phyloP scores from a whole-genome alignment of 202 grass and related monocot species.

The Digitaria exilis region DNA sequence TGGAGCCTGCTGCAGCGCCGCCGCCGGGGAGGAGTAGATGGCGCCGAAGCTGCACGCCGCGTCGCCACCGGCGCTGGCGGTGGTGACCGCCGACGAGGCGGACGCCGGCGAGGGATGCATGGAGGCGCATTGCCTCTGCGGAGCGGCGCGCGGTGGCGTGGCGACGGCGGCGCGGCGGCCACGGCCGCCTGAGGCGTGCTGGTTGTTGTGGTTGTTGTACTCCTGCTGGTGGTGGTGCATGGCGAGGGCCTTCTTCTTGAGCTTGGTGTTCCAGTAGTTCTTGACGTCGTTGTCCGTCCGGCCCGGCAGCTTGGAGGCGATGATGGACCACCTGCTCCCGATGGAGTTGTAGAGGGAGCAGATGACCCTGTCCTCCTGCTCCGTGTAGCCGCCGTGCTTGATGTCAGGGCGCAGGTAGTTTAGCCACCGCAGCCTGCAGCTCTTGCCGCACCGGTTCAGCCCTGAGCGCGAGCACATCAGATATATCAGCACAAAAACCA shows the following conservation, averaged over 20 bases:
- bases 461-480: slow-evolving; percentile 20
- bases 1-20: slow-evolving; percentile 3
- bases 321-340: slow-evolving; percentile 78
- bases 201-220: background rate
- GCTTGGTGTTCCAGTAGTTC: slow-evolving; percentile 92
- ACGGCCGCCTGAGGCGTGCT: background rate
- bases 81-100: slow-evolving; percentile 45
- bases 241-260: slow-evolving; percentile 60
- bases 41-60: slow-evolving; percentile 47
- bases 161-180: background rate
- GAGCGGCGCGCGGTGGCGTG: background rate
- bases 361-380: slow-evolving; percentile 78
- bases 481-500: too few relatives aligned
- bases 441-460: slow-evolving; percentile 91
- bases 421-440: slow-evolving; percentile 92
- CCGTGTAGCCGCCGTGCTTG: slow-evolving; percentile 83
- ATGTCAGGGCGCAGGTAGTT: slow-evolving; percentile 96
- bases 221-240: slow-evolving; percentile 30
- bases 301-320: slow-evolving; percentile 70
- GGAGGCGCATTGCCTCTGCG: slow-evolving; percentile 41
- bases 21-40: slow-evolving; percentile 41
- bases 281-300: slow-evolving; percentile 95
- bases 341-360: slow-evolving; percentile 68
- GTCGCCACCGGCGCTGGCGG: slow-evolving; percentile 44
- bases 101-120: slow-evolving; percentile 52